These are phyloP conservation scores for Trichosphaerium sp. DNA, from an alignment of 78 protist genomes.

Conservation along the genomic window DNA sequence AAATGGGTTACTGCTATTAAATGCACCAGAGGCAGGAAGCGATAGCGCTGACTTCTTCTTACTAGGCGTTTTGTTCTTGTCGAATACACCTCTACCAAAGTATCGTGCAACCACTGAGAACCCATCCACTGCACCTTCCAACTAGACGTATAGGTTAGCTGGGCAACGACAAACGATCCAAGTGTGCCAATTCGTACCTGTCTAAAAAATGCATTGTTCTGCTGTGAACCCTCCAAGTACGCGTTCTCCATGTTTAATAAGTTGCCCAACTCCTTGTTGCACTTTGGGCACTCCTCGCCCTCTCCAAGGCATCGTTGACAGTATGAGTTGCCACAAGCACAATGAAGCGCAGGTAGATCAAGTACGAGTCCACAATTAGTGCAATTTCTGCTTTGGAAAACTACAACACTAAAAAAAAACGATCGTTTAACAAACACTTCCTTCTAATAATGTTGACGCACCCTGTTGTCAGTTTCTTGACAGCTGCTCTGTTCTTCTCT, in stretches of 20 bases:
- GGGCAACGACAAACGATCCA: background rate
- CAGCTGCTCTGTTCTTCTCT: slow-evolving; percentile 56
- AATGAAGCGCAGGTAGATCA: slow-evolving; percentile 85
- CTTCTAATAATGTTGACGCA: background rate
- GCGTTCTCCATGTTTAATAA: slow-evolving; percentile 49
- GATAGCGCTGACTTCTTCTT: no score
- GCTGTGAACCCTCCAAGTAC: slow-evolving; percentile 42
- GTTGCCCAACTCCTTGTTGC: slow-evolving; percentile 47
- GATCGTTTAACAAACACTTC: background rate
- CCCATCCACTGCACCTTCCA: slow-evolving; percentile 69
- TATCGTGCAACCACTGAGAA: slow-evolving; percentile 78
- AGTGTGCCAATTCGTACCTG: slow-evolving; percentile 4
- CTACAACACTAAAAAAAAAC: slow-evolving; percentile 32
- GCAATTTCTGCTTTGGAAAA: slow-evolving; percentile 69
- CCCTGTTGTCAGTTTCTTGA: slow-evolving; percentile 31
- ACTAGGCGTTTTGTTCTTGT: no score
- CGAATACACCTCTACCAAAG: slow-evolving; percentile 69
- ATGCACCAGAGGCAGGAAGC: no score
- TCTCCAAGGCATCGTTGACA: slow-evolving; percentile 73
- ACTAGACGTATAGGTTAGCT: background rate
- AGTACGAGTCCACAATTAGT: slow-evolving; percentile 48
- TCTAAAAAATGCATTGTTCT: slow-evolving; percentile 78
- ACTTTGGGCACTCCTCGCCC: slow-evolving; percentile 65
- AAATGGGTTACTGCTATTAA: no score
- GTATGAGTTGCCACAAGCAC: slow-evolving; percentile 79